These are phyloP conservation scores for Clonostachys byssicola DNA, from an alignment of 2,329 filamentous ascomycete species.

Conservation along the genomic window DNA sequence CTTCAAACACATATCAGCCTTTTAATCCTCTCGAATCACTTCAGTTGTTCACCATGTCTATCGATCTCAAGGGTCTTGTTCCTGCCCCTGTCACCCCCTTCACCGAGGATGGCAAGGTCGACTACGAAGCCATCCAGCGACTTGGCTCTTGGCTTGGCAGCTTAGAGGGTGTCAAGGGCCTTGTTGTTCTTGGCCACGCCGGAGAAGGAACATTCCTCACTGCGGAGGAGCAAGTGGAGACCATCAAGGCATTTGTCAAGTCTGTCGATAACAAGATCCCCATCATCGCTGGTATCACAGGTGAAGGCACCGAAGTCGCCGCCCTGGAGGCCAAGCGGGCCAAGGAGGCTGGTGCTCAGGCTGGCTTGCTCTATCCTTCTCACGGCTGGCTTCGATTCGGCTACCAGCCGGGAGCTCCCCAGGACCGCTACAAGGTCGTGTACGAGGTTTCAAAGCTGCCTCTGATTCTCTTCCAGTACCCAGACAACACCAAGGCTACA, in stretches of 20 bases:
- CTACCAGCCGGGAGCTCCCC: conserved; percentile 46
- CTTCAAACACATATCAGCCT: too few relatives aligned
- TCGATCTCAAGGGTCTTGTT: conserved; percentile 43
- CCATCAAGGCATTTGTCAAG: conserved; percentile 47
- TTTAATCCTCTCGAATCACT: not conserved
- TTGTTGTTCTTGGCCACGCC: conserved; percentile 49
- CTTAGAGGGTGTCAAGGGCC: conserved; percentile 44
- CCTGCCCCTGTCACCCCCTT: conserved; percentile 49
- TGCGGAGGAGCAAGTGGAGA: conserved; percentile 38
- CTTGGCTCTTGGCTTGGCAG: conserved; percentile 48
- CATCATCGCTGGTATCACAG: conserved; percentile 48
- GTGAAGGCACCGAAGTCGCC: conserved; percentile 47
- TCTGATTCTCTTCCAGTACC: conserved; percentile 49
- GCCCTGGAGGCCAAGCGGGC: conserved; percentile 45
- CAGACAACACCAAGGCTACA: conserved; percentile 46
- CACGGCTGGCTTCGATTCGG: conserved; percentile 53
- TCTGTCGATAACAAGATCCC: conserved; percentile 44
- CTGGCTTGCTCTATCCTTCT: conserved; percentile 46
- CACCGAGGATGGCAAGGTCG: conserved; percentile 38
- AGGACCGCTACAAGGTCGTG: conserved; percentile 44
- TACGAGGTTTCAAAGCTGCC: conserved; percentile 44
- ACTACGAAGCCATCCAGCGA: conserved; percentile 47
- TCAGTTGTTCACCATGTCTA: conserved; percentile 14
- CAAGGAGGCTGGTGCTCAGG: conserved; percentile 42
- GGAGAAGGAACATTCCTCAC: conserved; percentile 51